phyloP scores from a whole-genome alignment of 495 filamentous ascomycete species.

The Podospora didyma region DNA sequence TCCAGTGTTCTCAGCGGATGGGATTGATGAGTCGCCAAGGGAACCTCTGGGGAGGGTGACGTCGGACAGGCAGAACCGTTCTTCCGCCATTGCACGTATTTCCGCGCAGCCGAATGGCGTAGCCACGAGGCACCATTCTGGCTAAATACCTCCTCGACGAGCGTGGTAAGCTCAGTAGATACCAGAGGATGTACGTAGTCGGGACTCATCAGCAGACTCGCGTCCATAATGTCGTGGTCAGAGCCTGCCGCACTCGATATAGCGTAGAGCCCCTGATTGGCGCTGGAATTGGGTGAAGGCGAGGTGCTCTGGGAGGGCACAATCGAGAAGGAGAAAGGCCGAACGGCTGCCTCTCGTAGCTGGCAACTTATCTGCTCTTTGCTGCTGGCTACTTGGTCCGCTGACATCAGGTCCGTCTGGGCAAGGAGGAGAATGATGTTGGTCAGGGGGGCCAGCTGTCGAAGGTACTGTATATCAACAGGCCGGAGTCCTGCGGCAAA shows the following conservation, averaged over 20 bases:
- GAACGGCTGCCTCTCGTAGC: slow-evolving; percentile 57
- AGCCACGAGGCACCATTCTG: slow-evolving; percentile 80
- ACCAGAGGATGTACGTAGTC: slow-evolving; percentile 86
- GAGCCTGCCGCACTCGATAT: slow-evolving; percentile 73
- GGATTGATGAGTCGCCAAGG: not conserved
- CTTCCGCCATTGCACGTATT: slow-evolving; percentile 67
- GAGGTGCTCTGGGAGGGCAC: slow-evolving; percentile 17
- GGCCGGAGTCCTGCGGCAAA: slow-evolving; percentile 58
- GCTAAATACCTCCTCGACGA: slow-evolving; percentile 75
- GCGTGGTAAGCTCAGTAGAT: slow-evolving; percentile 64
- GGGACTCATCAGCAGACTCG: slow-evolving; percentile 88
- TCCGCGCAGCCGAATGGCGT: slow-evolving; percentile 80
- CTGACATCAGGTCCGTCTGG: slow-evolving; percentile 66
- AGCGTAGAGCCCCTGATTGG: slow-evolving; percentile 58
- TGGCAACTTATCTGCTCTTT: slow-evolving; percentile 61
- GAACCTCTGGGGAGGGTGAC: not conserved
- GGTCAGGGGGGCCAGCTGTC: slow-evolving; percentile 67
- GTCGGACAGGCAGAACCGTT: slow-evolving; percentile 18
- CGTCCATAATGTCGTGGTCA: slow-evolving; percentile 90
- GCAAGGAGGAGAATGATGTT: slow-evolving; percentile 85
- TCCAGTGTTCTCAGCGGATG: not conserved
- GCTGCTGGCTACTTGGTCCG: slow-evolving; percentile 53
- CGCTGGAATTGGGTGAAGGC: slow-evolving; percentile 17
- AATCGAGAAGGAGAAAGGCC: slow-evolving; percentile 63
- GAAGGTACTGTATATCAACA: slow-evolving; percentile 73